phyloP scores from a whole-genome alignment of 2,329 filamentous ascomycete genomes.

The Monilinia fructicola region DNA sequence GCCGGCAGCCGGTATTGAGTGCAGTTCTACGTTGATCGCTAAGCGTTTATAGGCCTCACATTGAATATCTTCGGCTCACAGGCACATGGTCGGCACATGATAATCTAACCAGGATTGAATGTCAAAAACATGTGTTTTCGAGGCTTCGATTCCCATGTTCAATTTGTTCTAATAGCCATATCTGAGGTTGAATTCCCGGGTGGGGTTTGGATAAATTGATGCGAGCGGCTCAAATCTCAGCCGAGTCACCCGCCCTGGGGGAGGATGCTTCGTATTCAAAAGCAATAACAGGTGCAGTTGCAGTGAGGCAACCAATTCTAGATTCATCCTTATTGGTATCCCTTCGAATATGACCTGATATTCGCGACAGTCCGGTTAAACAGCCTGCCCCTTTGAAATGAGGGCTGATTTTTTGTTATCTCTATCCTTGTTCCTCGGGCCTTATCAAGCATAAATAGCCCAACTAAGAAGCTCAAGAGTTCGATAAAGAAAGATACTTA shows the following conservation, averaged over 20 bases:
- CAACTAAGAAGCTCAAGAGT: neutral
- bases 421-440: neutral
- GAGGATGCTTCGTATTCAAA: neutral
- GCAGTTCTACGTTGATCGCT: neutral
- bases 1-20: neutral
- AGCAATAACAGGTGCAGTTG: neutral
- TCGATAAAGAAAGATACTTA: neutral
- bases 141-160: neutral
- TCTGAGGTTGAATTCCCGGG: neutral
- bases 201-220: neutral
- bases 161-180: neutral
- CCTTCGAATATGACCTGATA: no score
- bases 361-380: neutral
- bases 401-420: neutral
- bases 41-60: neutral
- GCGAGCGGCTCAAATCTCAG: neutral
- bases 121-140: neutral
- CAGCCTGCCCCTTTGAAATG: neutral
- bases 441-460: neutral
- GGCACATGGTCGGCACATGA: neutral
- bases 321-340: neutral
- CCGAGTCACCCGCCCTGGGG: no score
- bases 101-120: neutral
- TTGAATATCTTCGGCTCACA: neutral
- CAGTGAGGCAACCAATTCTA: constrained; percentile 13